Evolutionary conservation across 768 basidiomycete species (phyloP), one percentile per base, ranked within the genome.

Genomic region (Suillus fuscotomentosus): DNA sequence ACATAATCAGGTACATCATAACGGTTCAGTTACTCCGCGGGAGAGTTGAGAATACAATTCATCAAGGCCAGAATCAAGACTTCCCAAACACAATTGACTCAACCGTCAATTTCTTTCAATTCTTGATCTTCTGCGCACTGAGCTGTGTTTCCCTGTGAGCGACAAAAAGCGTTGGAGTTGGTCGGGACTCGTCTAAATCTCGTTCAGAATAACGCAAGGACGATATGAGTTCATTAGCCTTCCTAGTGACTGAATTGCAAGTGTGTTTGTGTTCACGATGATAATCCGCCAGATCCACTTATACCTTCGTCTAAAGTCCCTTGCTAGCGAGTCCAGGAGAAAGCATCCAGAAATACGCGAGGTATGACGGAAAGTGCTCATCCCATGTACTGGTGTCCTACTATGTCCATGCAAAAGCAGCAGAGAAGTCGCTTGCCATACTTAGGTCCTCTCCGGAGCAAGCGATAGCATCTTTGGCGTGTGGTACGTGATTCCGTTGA

Each of bases 301-400:
- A 63, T 65, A 53, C 66, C 24, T 13, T 43, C 24, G 27, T 56
- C 22, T 65, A 8, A 61, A 95, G 91, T 91, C 95, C 43, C 77
- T 98, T 68, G 87, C 94, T 13, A 92, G 90, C 70, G 96, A 97
- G 80, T 94, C 92, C 27, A 84, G 88, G 70, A 81, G 95, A 65
- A 93, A 92, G 69, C 88, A 96, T 75, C 92, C 94, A 22, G 95
- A 97, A 74, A 93, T 97, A 69, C 90, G 92, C 72, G 95, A 97
- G 86, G 95, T 95, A 51, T 42, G 14, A 11, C 2, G 24, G 15
- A 38, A 36, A 55, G 8, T 3, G 36, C 54, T 55, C 34, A n/a
- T 34, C n/a, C 3, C 13, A 38, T 10, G 7, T 15, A 55, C 15
- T 42, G 36, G 10, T 5, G 36, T 36, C 36, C 10, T 5, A 31